Evolutionary conservation across 345 rosid species (phyloP), one percentile per base, ranked within the genome.

Genomic region (Clarkia xantiana): DNA sequence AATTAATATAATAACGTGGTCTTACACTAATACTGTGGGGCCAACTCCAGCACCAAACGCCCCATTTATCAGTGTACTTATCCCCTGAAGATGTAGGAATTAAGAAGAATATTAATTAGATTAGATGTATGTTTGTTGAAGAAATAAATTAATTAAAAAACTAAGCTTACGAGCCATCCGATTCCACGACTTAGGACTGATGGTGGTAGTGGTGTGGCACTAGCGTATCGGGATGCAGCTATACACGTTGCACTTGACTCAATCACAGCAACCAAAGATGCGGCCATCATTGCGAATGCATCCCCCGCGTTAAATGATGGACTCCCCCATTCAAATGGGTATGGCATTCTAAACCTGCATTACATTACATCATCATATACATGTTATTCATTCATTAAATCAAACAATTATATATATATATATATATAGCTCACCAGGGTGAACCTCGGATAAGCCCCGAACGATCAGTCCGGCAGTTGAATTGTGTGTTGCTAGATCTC

Each of bases 261-360:
- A 22, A 86, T 58, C 50, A 71, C 58, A 9, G 95, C 78, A 16
- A 90, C 97, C 12, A 61, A 62, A 47, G 81, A 53, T 52, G 95
- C 84, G 51, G 91, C 95, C 69, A 83, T 77, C 77, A 79, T 69
- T 40, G 86, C 81, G 54, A 86, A 71, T 20, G 59, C 50, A 53
- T 81, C 80, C 1, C 91, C 88, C 12, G 65, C 91, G 45, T 63
- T 47, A 57, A 90, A 86, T 16, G 69, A 60, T 9, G 95, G 95
- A 38, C 72, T 25, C 3, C 97, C 97, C 86, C 87, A 86, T 52
- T 77, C 88, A 55, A 81, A 77, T 36, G 97, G 95, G 71, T 78
- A 86, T 9, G 95, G 97, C 67, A 86, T 11, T 51, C 62, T 77
- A 60, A 86, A 78, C 97, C 93, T 81, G 68, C 61, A 38, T 44